Conservation (phyloP, 495 filamentous ascomycete species). For the Massariosphaeria phaeospora region DNA sequence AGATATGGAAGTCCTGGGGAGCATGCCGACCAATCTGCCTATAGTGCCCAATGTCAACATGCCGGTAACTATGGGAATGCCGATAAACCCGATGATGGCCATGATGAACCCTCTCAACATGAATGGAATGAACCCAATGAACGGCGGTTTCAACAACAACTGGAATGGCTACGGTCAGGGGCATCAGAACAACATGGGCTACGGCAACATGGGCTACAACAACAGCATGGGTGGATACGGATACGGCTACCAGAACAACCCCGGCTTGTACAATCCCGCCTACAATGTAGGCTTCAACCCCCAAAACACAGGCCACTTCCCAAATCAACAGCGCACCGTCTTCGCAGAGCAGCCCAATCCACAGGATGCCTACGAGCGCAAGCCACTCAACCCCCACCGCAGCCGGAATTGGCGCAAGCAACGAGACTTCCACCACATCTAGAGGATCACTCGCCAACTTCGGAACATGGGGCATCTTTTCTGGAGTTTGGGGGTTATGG, state of each 20-base stretch:
- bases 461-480: too few species aligned
- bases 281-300: constrained; percentile 24
- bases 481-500: too few species aligned
- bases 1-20: constrained; percentile 34
- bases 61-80: constrained; percentile 28
- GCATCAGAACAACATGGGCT: constrained; percentile 35
- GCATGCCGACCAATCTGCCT: constrained; percentile 18
- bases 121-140: constrained; percentile 48
- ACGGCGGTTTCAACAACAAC: constrained; percentile 30
- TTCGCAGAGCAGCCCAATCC: constrained; percentile 59
- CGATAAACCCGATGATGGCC: constrained; percentile 45
- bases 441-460: too few species aligned
- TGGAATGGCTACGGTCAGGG: constrained; percentile 26
- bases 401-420: constrained; percentile 74
- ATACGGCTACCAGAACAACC: neutral
- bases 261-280: constrained; percentile 17
- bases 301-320: constrained; percentile 44
- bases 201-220: constrained; percentile 12
- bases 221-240: neutral
- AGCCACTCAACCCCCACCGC: constrained; percentile 91
- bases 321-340: constrained; percentile 67
- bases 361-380: constrained; percentile 91
- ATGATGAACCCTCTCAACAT: constrained; percentile 40
- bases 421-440: constrained; percentile 60
- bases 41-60: constrained; percentile 3